Conservation (phyloP, 345 rosid genomes). For the Euphorbia tirucalli region DNA sequence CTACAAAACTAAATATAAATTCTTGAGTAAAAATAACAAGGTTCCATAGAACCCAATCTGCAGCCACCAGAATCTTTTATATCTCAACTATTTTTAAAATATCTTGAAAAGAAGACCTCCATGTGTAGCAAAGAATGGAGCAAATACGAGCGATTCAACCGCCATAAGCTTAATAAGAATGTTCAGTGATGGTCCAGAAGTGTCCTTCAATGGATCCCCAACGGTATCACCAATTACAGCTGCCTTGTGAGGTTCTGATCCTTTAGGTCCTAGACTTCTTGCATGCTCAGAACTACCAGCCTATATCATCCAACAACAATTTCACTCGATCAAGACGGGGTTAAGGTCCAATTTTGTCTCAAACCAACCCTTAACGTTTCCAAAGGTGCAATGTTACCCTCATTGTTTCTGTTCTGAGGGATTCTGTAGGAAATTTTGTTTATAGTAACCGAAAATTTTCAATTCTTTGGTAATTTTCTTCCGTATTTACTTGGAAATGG, state of each 20-base stretch:
- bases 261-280: slow-evolving; percentile 80
- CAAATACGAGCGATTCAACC: slow-evolving; percentile 91
- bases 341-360: no score
- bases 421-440: no score
- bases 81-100: slow-evolving; percentile 36
- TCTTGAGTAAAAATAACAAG: background rate
- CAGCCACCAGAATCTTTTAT: no score
- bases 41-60: background rate
- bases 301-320: slow-evolving; percentile 28
- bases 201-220: slow-evolving; percentile 96
- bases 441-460: no score
- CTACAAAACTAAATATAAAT: slow-evolving; percentile 10
- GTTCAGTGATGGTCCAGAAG: slow-evolving; percentile 96
- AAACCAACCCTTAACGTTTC: no score
- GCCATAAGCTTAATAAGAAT: slow-evolving; percentile 98
- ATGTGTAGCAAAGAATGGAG: slow-evolving; percentile 94
- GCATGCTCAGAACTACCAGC: slow-evolving; percentile 96
- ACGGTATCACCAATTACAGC: slow-evolving; percentile 95
- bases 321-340: no score
- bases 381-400: no score
- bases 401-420: no score
- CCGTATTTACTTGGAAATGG: no score
- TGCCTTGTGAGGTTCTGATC: slow-evolving; percentile 95
- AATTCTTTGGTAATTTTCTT: no score
- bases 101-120: slow-evolving; percentile 92